These are phyloP conservation scores for Halenospora varia DNA, from an alignment of 495 filamentous ascomycete species.

Conservation along the genomic window DNA sequence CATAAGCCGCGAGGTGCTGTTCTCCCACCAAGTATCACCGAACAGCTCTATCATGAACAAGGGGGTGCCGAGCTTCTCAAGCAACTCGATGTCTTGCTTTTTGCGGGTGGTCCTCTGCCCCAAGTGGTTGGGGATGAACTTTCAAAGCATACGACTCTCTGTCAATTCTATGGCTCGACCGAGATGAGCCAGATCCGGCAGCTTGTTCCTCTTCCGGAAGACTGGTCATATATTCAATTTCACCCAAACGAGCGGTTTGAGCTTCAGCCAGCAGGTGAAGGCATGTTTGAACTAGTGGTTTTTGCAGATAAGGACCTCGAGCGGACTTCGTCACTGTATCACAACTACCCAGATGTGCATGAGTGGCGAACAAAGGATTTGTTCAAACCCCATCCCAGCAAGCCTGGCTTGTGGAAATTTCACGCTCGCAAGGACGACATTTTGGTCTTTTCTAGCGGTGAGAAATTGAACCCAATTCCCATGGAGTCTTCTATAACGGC, in stretches of 20 bases:
- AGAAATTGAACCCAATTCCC: slow-evolving; percentile 55
- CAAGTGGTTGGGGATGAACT: not conserved
- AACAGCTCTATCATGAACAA: not conserved
- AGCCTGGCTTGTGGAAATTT: slow-evolving; percentile 17
- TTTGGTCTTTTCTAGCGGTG: slow-evolving; percentile 57
- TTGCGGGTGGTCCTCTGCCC: not conserved
- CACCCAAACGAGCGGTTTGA: not conserved
- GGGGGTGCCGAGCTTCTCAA: not conserved
- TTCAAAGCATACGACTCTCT: slow-evolving; percentile 8
- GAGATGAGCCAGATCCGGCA: not conserved
- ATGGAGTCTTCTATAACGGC: slow-evolving; percentile 44
- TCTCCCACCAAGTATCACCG: not conserved
- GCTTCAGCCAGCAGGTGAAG: slow-evolving; percentile 32
- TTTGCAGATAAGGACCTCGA: slow-evolving; percentile 9
- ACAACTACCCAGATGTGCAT: slow-evolving; percentile 46
- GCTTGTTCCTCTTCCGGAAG: not conserved
- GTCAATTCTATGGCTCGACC: slow-evolving; percentile 2
- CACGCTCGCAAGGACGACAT: slow-evolving; percentile 37
- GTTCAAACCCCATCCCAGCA: slow-evolving; percentile 25
- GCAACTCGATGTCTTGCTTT: slow-evolving; percentile 1
- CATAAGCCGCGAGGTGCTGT: not conserved
- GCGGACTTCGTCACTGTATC: slow-evolving; percentile 40
- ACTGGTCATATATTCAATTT: not conserved
- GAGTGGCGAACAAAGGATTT: slow-evolving; percentile 54
- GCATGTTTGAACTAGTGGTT: slow-evolving; percentile 12